Conservation (phyloP, 192 early-diverging fungal genomes). For the Entophlyctis luteolus region DNA sequence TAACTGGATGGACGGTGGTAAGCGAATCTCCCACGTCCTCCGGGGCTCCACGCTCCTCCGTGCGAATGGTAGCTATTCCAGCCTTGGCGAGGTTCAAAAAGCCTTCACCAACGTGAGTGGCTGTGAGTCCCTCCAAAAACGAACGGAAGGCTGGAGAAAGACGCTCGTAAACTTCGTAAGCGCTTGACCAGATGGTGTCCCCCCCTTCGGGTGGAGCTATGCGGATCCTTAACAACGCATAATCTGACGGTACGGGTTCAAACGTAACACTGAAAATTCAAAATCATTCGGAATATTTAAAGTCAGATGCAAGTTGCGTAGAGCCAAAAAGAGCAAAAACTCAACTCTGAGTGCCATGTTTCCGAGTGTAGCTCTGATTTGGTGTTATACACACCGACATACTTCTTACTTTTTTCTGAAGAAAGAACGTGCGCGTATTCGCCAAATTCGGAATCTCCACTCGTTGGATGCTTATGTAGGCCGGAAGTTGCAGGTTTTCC, state of each 20-base stretch:
- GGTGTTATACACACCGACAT: not conserved
- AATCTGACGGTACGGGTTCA: constrained; percentile 17
- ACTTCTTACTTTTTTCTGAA: constrained; percentile 1
- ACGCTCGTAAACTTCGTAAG: constrained; percentile 25
- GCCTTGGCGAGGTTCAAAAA: not conserved
- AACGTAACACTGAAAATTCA: constrained; percentile 13
- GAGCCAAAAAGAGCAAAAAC: not conserved
- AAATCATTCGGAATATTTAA: not conserved
- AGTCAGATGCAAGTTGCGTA: not conserved
- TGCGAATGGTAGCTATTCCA: not conserved
- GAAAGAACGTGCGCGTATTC: constrained; percentile 7
- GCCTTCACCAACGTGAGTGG: constrained; percentile 45
- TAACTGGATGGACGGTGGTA: constrained; percentile 32
- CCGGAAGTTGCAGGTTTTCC: constrained; percentile 11
- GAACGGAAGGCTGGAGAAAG: constrained; percentile 51
- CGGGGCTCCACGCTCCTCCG: constrained; percentile 17
- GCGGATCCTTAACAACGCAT: constrained; percentile 16
- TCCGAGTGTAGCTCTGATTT: not conserved
- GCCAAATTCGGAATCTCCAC: not conserved
- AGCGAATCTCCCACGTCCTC: constrained; percentile 14
- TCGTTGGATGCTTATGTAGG: constrained; percentile 15
- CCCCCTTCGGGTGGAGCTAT: constrained; percentile 9
- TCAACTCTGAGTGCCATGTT: constrained; percentile 23
- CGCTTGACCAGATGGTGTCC: constrained; percentile 22
- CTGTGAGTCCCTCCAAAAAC: constrained; percentile 58